Evolutionary conservation across 306 rosid genomes (phyloP).

Genomic region (Inga laurina): DNA sequence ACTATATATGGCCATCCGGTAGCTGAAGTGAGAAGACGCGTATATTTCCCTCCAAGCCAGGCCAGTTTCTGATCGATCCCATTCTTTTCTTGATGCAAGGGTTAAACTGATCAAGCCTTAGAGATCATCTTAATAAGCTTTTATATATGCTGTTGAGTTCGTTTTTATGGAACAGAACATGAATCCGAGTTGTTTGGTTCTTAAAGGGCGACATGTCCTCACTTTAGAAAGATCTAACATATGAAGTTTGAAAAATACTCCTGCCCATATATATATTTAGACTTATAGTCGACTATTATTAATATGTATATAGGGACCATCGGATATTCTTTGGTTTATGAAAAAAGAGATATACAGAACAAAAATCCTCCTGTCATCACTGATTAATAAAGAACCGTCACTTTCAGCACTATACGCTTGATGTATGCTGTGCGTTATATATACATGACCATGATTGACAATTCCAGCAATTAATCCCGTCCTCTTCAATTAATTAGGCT

Average conservation of each 20-base stretch:
- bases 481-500: neutral
- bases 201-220: slow-evolving; percentile 38
- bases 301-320: slow-evolving; percentile 22
- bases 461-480: neutral
- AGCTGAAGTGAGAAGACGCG: neutral
- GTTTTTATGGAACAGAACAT: slow-evolving; percentile 28
- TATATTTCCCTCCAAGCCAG: neutral
- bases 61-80: neutral
- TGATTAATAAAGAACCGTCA: slow-evolving; percentile 2
- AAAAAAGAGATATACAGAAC: slow-evolving; percentile 6
- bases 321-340: neutral
- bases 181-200: slow-evolving; percentile 36
- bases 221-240: slow-evolving; percentile 28
- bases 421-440: neutral
- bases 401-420: slow-evolving; percentile 16
- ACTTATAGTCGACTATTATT: neutral
- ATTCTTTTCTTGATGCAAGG: neutral
- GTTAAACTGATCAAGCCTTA: neutral
- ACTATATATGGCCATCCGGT: neutral
- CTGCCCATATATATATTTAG: slow-evolving; percentile 6
- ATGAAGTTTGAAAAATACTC: slow-evolving; percentile 33
- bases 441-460: neutral
- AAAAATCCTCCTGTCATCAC: slow-evolving; percentile 25
- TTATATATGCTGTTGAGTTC: neutral
- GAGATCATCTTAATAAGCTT: neutral